Evolutionary conservation across 495 filamentous ascomycete species (phyloP).

Genomic region (Podospora pseudocomata): DNA sequence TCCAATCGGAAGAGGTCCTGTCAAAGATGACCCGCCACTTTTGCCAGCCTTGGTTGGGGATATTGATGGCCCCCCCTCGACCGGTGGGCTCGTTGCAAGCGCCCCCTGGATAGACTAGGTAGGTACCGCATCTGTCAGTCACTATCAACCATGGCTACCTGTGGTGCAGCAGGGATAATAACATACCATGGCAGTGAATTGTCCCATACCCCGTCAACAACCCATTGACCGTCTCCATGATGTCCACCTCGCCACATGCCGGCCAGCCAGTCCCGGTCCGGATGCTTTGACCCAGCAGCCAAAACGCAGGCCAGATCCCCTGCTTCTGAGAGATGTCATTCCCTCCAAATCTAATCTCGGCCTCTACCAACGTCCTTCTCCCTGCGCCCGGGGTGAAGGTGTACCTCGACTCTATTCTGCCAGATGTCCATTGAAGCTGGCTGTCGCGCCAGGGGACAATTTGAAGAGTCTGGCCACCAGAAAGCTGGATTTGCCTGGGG

Average conservation of each 20-base stretch:
- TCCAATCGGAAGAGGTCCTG: constrained; percentile 38
- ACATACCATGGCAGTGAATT: constrained; percentile 39
- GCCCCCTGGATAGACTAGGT: constrained; percentile 35
- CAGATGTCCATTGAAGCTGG: constrained; percentile 44
- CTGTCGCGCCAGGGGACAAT: constrained; percentile 41
- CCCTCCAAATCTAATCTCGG: constrained; percentile 42
- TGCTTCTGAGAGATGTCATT: constrained; percentile 36
- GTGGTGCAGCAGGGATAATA: not conserved
- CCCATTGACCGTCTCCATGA: constrained; percentile 50
- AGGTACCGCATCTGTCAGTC: not conserved
- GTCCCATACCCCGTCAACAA: constrained; percentile 44
- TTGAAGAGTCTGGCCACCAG: constrained; percentile 44
- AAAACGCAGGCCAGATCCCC: constrained; percentile 55
- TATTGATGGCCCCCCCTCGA: constrained; percentile 28
- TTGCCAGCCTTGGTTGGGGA: constrained; percentile 46
- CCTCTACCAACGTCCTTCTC: constrained; percentile 39
- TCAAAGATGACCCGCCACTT: constrained; percentile 47
- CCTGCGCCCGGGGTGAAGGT: constrained; percentile 43
- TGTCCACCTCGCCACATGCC: constrained; percentile 49
- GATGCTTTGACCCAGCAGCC: constrained; percentile 46
- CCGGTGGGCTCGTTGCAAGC: constrained; percentile 48
- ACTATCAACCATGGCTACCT: not conserved
- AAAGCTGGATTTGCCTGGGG: constrained; percentile 39
- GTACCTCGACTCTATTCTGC: constrained; percentile 45
- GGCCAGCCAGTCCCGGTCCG: constrained; percentile 44